Conservation (phyloP, 495 filamentous ascomycete genomes). For the Penicillium riverlandense region DNA sequence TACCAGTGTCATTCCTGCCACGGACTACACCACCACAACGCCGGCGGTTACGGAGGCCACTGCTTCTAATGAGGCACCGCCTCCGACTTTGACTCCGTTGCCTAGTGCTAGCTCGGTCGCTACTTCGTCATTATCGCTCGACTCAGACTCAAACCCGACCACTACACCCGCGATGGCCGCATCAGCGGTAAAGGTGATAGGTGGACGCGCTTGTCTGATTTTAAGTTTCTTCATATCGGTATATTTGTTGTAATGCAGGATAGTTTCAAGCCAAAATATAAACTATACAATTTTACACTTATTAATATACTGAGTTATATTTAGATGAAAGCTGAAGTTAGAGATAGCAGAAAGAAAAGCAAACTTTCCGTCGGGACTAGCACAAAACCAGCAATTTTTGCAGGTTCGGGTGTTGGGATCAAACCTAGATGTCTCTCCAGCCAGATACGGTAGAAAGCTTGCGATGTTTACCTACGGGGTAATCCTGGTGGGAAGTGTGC, state of each 20-base stretch:
- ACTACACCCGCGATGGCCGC: conserved; percentile 1
- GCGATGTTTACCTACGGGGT: too few relatives aligned
- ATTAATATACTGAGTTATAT: too few relatives aligned
- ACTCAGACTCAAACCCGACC: conserved; percentile 1
- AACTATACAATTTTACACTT: too few relatives aligned
- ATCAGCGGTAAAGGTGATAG: not conserved
- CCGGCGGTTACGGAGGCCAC: not conserved
- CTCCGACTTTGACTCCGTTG: not conserved
- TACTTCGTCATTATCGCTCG: not conserved
- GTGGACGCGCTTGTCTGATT: not conserved
- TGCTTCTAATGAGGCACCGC: not conserved
- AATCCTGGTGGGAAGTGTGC: too few relatives aligned
- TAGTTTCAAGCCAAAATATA: too few relatives aligned
- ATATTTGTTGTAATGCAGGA: conserved; percentile 2
- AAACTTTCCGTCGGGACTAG: too few relatives aligned
- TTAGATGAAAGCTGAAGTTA: too few relatives aligned
- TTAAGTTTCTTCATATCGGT: conserved; percentile 1
- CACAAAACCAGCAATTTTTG: too few relatives aligned
- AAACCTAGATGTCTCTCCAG: too few relatives aligned
- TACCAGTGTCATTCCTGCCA: not conserved
- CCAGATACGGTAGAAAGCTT: too few relatives aligned
- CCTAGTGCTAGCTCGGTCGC: not conserved
- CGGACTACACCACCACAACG: not conserved
- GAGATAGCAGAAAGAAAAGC: too few relatives aligned
- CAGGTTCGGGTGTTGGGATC: too few relatives aligned